Evolutionary conservation across 2,329 filamentous ascomycete genomes (phyloP), one percentile per base, ranked within the genome.

Genomic region (Tolypocladium cylindrosporum): DNA sequence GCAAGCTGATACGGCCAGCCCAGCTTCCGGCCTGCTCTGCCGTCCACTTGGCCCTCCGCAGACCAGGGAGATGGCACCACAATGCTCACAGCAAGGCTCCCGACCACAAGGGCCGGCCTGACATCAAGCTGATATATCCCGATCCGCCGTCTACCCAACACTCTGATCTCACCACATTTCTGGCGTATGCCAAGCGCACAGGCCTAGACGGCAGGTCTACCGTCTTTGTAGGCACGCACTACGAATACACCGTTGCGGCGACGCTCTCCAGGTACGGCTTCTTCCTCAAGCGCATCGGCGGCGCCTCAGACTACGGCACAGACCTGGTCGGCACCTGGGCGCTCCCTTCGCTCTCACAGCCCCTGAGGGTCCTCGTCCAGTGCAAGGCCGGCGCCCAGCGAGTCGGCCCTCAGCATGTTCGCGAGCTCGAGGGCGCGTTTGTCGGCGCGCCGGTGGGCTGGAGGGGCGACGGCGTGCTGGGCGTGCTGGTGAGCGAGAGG

Each of bases 391-490:
- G 80, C 16, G 68, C 75, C 21, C 73, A 75, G 58, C 75, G 76
- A 52, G 70, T 77, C 14, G 77, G 82, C 0, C 89, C 89, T 0
- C 74, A 78, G 39, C 75, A 84, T 53, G 74, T 90, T 10, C 82
- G 89, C n/a, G 89, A 93, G 73, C 79, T 93, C 3, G 89, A 91
- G 67, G 93, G 93, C 4, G 84, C 90, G 0, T 88, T 94, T 66
- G 79, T 79, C 1, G 86, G 85, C 14, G 88, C 89, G 8, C 91
- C 91, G 1, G 74, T 80, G 0, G 87, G 86, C 0, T 96, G 89
- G 89, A 78, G 84, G 56, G 83, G 81, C 0, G 69, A 76, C 1
- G 79, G 81, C 16, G 84, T 89, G 7, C 69, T 96, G 40, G 92
- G 85, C 0, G 67, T 96, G 19, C 72, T 97, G 57, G 87, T 89